Conservation (phyloP, 148 eudicot species). For the Rhododendron kiyosumense region DNA sequence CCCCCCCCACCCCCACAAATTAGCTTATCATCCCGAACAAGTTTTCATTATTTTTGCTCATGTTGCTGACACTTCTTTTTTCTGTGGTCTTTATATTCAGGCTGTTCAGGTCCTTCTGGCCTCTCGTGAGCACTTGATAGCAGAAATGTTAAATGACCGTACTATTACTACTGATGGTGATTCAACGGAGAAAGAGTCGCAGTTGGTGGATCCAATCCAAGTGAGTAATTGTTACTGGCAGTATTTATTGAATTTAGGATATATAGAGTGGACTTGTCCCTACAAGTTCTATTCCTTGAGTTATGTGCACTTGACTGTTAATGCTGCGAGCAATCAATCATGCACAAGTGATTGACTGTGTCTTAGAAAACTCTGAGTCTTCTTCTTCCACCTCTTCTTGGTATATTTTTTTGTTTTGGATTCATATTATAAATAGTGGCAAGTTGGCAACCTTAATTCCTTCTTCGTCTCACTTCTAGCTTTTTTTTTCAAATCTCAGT, state of each 20-base stretch:
- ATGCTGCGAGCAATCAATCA: neutral
- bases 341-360: neutral
- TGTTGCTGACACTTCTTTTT: neutral
- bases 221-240: constrained; percentile 37
- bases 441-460: neutral
- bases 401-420: neutral
- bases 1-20: too few species aligned
- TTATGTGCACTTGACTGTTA: neutral
- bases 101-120: constrained; percentile 81
- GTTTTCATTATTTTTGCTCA: too few species aligned
- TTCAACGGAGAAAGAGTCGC: constrained; percentile 17
- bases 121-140: constrained; percentile 50
- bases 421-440: neutral
- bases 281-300: neutral
- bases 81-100: constrained; percentile 26
- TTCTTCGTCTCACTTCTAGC: neutral
- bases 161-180: constrained; percentile 18
- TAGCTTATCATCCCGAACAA: too few species aligned
- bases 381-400: neutral
- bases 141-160: constrained; percentile 29
- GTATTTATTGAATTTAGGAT: neutral
- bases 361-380: neutral
- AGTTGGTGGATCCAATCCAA: constrained; percentile 71
- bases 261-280: neutral
- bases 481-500: neutral